Evolutionary conservation across 331 rosid species (phyloP).

Genomic region (Telfairia occidentalis): DNA sequence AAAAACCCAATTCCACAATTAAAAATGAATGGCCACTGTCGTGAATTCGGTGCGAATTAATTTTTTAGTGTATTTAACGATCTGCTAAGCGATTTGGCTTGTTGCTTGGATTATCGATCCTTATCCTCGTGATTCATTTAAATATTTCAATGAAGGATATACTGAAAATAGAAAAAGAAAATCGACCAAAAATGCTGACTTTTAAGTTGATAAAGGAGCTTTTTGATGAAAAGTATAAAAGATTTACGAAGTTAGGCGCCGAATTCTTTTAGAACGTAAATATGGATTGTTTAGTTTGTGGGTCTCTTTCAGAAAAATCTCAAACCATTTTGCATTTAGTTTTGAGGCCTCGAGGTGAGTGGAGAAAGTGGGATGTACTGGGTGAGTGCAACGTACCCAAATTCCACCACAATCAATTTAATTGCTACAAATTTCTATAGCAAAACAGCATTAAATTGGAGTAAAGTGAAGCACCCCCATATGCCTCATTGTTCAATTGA

Average conservation of each 20-base stretch:
- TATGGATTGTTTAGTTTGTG: neutral
- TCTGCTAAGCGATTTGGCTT: neutral
- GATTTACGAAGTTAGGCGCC: neutral
- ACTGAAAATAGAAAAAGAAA: neutral
- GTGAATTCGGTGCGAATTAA: neutral
- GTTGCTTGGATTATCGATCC: neutral
- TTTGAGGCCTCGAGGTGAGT: neutral
- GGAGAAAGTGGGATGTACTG: conserved; percentile 12
- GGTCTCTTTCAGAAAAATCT: neutral
- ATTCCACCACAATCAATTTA: conserved; percentile 12
- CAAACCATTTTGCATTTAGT: neutral
- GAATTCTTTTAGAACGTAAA: neutral
- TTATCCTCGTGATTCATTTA: neutral
- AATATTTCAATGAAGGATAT: neutral
- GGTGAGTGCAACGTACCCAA: conserved; percentile 12
- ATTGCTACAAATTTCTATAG: neutral
- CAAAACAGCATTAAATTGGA: conserved; percentile 1
- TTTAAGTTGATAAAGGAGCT: neutral
- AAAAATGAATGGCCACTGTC: neutral
- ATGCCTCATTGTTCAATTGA: neutral
- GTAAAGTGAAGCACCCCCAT: neutral
- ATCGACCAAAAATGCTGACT: neutral
- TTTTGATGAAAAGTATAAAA: neutral
- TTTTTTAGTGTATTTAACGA: neutral
- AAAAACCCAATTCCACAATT: neutral